Evolutionary conservation across 2,329 filamentous ascomycete species (phyloP).

Genomic region (Penicillium sp.): DNA sequence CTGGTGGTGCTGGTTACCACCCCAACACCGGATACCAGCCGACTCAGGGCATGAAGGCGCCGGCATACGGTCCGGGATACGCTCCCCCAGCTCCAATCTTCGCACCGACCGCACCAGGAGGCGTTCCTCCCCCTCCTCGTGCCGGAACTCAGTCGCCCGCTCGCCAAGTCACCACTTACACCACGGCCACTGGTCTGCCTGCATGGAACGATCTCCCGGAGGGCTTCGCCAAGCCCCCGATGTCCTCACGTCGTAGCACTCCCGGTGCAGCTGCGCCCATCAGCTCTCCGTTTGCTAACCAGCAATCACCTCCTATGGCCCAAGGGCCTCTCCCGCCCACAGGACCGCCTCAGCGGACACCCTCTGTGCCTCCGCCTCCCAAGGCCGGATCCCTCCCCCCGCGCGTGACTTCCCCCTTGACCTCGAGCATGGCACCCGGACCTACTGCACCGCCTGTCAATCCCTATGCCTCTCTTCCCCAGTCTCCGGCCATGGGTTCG

Average conservation of each 20-base stretch:
- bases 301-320: constrained; percentile 54
- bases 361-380: constrained; percentile 77
- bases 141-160: constrained; percentile 64
- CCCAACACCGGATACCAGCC: constrained; percentile 56
- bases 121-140: constrained; percentile 61
- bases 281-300: constrained; percentile 71
- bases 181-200: constrained; percentile 65
- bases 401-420: constrained; percentile 69
- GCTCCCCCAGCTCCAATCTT: constrained; percentile 44
- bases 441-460: constrained; percentile 51
- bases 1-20: constrained; percentile 33
- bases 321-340: constrained; percentile 52
- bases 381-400: constrained; percentile 69
- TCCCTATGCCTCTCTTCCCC: constrained; percentile 39
- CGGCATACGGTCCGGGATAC: constrained; percentile 48
- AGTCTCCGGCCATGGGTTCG: constrained; percentile 42
- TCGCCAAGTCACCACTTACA: constrained; percentile 60
- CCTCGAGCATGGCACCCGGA: constrained; percentile 62
- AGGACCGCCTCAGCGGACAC: constrained; percentile 60
- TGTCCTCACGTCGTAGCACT: constrained; percentile 66
- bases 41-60: constrained; percentile 36
- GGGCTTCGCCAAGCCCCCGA: constrained; percentile 69
- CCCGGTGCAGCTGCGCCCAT: constrained; percentile 65
- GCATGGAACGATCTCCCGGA: constrained; percentile 96
- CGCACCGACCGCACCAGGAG: constrained; percentile 44